Conservation (phyloP, 441 rosid genomes). For the Hypseocharis bilobata region DNA sequence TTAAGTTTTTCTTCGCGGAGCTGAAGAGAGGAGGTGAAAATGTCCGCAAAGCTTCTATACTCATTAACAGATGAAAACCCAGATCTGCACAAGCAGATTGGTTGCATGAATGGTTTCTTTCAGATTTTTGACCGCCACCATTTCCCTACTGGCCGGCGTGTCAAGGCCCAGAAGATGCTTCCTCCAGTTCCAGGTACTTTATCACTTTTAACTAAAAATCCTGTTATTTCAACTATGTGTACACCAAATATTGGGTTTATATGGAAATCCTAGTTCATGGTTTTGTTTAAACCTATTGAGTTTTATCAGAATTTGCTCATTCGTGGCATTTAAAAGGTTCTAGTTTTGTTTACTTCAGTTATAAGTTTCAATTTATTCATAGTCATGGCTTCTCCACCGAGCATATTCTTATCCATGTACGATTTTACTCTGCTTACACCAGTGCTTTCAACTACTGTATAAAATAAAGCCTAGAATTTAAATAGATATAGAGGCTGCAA, state of each 20-base stretch:
- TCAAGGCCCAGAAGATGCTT: slow-evolving; percentile 34
- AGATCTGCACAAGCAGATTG: slow-evolving; percentile 68
- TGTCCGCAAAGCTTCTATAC: slow-evolving; percentile 60
- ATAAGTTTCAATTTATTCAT: slow-evolving; percentile 4
- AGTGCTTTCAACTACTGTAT: neutral
- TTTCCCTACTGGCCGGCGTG: slow-evolving; percentile 44
- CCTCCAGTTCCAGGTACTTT: slow-evolving; percentile 41
- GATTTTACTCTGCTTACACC: neutral
- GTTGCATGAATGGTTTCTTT: slow-evolving; percentile 82
- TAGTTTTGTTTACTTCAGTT: neutral
- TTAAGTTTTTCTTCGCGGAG: neutral
- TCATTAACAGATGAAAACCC: slow-evolving; percentile 66
- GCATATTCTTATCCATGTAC: too few species aligned
- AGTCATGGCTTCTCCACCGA: too few species aligned
- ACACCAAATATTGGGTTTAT: neutral
- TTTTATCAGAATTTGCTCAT: neutral
- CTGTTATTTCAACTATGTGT: neutral
- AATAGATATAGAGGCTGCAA: too few species aligned
- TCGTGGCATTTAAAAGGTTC: neutral
- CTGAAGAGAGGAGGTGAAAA: slow-evolving; percentile 23
- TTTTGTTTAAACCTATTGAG: neutral
- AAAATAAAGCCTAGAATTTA: neutral
- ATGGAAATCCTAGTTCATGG: neutral
- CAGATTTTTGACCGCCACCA: slow-evolving; percentile 69
- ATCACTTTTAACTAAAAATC: neutral